Evolutionary conservation across 108 stramenopile genomes (phyloP).

Genomic region (Pseudonitzschia multistriata): DNA sequence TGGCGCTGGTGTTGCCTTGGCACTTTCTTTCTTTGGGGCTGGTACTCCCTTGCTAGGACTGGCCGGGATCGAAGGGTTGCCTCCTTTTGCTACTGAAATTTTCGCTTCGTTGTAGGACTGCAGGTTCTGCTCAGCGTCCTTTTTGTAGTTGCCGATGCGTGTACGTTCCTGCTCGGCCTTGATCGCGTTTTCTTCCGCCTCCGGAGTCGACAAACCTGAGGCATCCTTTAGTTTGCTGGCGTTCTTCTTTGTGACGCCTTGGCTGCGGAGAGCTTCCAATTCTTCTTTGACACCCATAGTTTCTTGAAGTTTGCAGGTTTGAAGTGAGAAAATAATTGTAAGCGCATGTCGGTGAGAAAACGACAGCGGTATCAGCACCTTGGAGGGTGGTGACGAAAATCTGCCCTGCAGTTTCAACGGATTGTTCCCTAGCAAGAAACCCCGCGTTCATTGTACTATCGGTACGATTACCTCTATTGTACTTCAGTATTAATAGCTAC

Average conservation of each 20-base stretch:
- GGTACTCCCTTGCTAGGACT: not conserved
- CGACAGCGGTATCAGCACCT: too few species aligned
- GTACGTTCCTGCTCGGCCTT: constrained; percentile 16
- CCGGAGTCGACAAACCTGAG: constrained; percentile 37
- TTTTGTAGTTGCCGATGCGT: constrained; percentile 18
- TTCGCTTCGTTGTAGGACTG: constrained; percentile 11
- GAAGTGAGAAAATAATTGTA: too few species aligned
- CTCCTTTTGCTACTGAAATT: not conserved
- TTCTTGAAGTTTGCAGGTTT: not conserved
- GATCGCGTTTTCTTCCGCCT: constrained; percentile 26
- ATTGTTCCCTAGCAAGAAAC: too few species aligned
- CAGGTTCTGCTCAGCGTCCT: constrained; percentile 30
- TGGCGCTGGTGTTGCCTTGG: not conserved
- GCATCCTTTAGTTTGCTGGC: constrained; percentile 34
- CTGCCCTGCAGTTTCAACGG: too few species aligned
- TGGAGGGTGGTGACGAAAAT: too few species aligned
- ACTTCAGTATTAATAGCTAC: too few species aligned
- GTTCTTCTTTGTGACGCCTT: constrained; percentile 26
- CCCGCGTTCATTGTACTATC: too few species aligned
- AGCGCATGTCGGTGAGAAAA: too few species aligned
- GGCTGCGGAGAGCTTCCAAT: constrained; percentile 32
- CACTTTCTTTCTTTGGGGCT: too few species aligned
- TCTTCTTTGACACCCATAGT: constrained; percentile 22
- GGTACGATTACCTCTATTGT: too few species aligned
- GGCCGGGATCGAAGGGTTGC: not conserved